phyloP scores from a whole-genome alignment of 2,329 filamentous ascomycete genomes.

The Aspergillus persii region DNA sequence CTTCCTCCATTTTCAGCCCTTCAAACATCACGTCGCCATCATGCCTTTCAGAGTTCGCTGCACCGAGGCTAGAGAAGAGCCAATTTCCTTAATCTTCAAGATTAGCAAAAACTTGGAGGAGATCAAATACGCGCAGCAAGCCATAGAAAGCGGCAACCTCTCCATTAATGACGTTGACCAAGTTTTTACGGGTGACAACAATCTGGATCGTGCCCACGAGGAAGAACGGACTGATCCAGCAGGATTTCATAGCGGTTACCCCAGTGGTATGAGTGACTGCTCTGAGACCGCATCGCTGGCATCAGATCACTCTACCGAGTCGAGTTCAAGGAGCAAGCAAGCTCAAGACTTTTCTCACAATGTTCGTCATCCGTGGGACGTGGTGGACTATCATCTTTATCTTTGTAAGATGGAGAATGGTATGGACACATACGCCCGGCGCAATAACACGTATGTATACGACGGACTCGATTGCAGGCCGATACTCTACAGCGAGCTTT shows the following conservation, averaged over 20 bases:
- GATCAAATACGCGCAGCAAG: conserved; percentile 7
- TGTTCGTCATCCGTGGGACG: conserved; percentile 29
- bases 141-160: conserved; percentile 2
- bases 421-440: conserved; percentile 15
- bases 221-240: conserved; percentile 1
- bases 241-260: conserved; percentile 7
- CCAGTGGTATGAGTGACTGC: background rate
- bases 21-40: background rate
- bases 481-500: conserved; percentile 23
- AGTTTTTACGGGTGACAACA: background rate
- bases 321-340: background rate
- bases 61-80: background rate
- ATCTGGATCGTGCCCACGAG: conserved; percentile 1
- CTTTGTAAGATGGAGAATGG: conserved; percentile 25
- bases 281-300: background rate
- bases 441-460: conserved; percentile 24
- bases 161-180: background rate
- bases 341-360: conserved; percentile 8
- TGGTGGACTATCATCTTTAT: conserved; percentile 35
- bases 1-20: background rate
- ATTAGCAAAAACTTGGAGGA: conserved; percentile 16
- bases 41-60: conserved; percentile 11
- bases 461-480: conserved; percentile 25
- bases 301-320: background rate
- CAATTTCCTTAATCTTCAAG: conserved; percentile 17